Evolutionary conservation across 2,329 filamentous ascomycete genomes (phyloP).

Genomic region (Penicillium sp.): DNA sequence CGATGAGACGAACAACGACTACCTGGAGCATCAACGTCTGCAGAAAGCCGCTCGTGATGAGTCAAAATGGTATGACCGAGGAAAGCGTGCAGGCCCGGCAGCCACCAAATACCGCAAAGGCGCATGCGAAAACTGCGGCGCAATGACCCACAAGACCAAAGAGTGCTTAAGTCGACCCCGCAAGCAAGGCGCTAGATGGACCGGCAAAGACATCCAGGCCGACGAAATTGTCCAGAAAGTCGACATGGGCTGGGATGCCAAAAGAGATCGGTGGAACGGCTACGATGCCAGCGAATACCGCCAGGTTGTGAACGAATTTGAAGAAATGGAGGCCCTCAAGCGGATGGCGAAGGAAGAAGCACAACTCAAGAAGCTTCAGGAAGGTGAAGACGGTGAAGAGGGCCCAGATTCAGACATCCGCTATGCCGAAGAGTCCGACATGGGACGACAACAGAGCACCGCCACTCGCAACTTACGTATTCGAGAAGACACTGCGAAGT

Average conservation of each 20-base stretch:
- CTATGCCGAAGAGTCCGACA: constrained; percentile 93
- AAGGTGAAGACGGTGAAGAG: constrained; percentile 56
- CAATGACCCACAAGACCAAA: constrained; percentile 93
- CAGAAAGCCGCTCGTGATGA: constrained; percentile 65
- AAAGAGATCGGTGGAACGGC: constrained; percentile 97
- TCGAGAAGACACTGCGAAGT: constrained; percentile 95
- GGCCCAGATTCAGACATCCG: constrained; percentile 49
- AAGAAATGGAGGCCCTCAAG: constrained; percentile 75
- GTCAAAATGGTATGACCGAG: constrained; percentile 89
- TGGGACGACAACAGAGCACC: constrained; percentile 89
- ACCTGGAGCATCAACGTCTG: constrained; percentile 92
- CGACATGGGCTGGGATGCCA: constrained; percentile 90
- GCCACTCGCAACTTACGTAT: constrained; percentile 86
- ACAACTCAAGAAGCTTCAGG: constrained; percentile 46
- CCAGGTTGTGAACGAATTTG: constrained; percentile 82
- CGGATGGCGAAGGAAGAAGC: constrained; percentile 51
- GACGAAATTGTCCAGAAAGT: constrained; percentile 86
- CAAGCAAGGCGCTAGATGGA: constrained; percentile 86
- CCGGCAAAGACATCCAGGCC: constrained; percentile 86
- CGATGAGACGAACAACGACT: constrained; percentile 74
- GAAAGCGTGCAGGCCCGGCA: constrained; percentile 75
- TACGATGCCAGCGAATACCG: constrained; percentile 86
- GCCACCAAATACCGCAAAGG: constrained; percentile 97
- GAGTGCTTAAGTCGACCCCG: constrained; percentile 87
- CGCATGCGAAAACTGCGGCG: constrained; percentile 96